Evolutionary conservation across 225 moss, liverwort and hornwort species (phyloP).

Genomic region (Climacium dendroides): DNA sequence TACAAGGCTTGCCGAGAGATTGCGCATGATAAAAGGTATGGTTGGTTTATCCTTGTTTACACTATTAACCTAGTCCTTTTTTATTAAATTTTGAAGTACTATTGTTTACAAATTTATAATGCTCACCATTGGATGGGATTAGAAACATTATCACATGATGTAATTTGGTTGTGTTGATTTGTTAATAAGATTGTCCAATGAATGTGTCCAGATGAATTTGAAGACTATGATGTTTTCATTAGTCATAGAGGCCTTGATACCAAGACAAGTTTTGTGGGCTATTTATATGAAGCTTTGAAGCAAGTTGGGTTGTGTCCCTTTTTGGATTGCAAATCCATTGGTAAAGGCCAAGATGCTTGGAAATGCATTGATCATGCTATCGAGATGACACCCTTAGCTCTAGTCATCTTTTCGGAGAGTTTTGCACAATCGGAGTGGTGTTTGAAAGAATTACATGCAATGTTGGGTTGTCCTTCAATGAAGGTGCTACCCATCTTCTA

Average conservation of each 20-base stretch:
- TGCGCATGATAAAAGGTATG: neutral
- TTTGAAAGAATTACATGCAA: neutral
- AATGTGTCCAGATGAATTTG: neutral
- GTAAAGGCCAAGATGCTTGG: neutral
- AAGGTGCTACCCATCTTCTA: neutral
- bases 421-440: neutral
- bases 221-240: neutral
- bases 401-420: neutral
- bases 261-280: neutral
- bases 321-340: neutral
- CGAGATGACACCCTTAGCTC: neutral
- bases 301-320: neutral
- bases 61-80: neutral
- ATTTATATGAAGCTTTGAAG: neutral
- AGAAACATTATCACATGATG: neutral
- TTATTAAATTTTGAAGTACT: neutral
- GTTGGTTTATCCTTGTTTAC: neutral
- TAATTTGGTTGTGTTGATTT: neutral
- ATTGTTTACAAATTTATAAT: rapidly evolving
- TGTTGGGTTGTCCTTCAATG: neutral
- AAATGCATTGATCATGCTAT: neutral
- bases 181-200: neutral
- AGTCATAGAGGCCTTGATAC: neutral
- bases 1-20: neutral
- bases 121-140: too few relatives aligned